phyloP scores from a whole-genome alignment of 176 grass and related monocot genomes.

The Elymus sibiricus region DNA sequence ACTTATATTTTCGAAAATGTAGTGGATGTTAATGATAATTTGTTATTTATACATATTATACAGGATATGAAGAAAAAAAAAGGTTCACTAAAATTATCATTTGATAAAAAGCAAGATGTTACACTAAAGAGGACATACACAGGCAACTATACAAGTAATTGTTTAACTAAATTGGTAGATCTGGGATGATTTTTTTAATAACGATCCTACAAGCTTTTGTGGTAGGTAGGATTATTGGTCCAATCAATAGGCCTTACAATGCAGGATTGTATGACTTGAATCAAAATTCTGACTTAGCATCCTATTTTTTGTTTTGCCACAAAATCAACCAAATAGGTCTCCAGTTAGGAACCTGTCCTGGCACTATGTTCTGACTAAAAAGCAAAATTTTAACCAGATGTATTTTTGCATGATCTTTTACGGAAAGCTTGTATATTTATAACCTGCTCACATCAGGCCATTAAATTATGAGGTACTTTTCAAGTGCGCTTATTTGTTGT shows the following conservation, averaged over 20 bases:
- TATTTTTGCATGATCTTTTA: neutral
- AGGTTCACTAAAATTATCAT: neutral
- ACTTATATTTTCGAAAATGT: neutral
- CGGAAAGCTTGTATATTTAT: neutral
- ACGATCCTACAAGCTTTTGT: neutral
- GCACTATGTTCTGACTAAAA: constrained; percentile 7
- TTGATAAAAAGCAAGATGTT: neutral
- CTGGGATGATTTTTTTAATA: neutral
- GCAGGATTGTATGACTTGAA: neutral
- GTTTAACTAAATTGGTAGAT: neutral
- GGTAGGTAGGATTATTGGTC: neutral
- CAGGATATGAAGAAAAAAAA: neutral
- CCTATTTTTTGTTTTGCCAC: neutral
- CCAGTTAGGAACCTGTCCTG: neutral
- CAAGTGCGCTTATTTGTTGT: neutral
- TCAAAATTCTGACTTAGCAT: neutral
- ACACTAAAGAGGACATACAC: neutral
- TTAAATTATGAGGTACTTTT: constrained; percentile 4
- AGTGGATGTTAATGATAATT: neutral
- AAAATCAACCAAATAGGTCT: neutral
- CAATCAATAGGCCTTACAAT: neutral
- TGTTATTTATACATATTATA: neutral
- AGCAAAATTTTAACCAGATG: neutral
- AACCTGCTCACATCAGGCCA: neutral
- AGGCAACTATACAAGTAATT: neutral